Evolutionary conservation across 2,329 filamentous ascomycete genomes (phyloP).

Genomic region (Mycosphaerella sp.): DNA sequence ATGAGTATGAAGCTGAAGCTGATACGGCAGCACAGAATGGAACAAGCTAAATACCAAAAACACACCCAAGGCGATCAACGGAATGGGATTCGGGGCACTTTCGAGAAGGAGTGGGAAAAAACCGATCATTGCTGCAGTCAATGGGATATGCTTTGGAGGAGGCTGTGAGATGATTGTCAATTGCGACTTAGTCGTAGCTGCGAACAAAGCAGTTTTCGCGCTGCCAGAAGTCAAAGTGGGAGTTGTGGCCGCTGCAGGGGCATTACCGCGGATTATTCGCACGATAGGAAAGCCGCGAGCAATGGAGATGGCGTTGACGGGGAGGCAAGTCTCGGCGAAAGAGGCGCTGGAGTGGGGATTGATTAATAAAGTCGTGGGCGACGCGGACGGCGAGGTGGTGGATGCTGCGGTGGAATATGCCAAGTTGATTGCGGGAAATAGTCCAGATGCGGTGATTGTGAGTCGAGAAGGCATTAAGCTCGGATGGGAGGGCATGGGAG

Average conservation of each 20-base stretch:
- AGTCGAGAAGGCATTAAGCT: conserved; percentile 63
- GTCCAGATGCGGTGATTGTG: conserved; percentile 71
- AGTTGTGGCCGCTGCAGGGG: conserved; percentile 64
- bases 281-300: conserved; percentile 63
- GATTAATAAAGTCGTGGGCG: conserved; percentile 57
- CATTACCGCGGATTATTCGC: conserved; percentile 58
- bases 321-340: conserved; percentile 47
- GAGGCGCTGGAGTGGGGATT: conserved; percentile 61
- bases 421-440: conserved; percentile 51
- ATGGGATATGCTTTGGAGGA: conserved; percentile 67
- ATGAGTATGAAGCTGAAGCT: background rate
- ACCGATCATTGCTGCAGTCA: conserved; percentile 69
- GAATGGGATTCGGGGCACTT: conserved; percentile 58
- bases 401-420: conserved; percentile 57
- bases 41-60: conserved; percentile 28
- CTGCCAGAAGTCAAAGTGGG: conserved; percentile 67
- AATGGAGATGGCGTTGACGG: conserved; percentile 61
- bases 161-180: conserved; percentile 72
- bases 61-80: conserved; percentile 24
- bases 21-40: conserved; percentile 26
- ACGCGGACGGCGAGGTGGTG: conserved; percentile 41
- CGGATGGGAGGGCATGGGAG: conserved; percentile 64
- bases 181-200: conserved; percentile 62
- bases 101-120: conserved; percentile 63
- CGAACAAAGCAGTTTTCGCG: conserved; percentile 53